Evolutionary conservation across 768 basidiomycete genomes (phyloP), one percentile per base, ranked within the genome.

Genomic region (Lyophyllum atratum): DNA sequence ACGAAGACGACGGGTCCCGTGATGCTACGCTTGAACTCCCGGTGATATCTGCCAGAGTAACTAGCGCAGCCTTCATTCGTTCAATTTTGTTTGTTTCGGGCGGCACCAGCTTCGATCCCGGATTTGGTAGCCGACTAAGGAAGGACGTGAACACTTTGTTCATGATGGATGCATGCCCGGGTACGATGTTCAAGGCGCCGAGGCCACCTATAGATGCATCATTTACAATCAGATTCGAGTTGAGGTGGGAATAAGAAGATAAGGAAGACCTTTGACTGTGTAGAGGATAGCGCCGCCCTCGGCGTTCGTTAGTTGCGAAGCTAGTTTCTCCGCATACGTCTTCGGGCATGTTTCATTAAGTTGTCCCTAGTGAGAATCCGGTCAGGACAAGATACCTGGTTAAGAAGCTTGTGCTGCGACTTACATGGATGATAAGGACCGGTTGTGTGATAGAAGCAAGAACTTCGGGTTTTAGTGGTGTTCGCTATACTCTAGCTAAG

Each of bases 91-190:
- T 56, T 0, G 72, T 60, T 19, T 65, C 48, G 5, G 77, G 77
- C 4, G 72, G 72, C 0, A 65, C 46, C n/a, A 83, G 71, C 50
- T 84, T 81, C 39, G 85, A 84, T 19, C 78, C 71, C 12, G 73
- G 66, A 24, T 66, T 78, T 9, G 85, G 81, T 33, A 83, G 78
- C 15, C 83, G 80, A 14, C 75, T 70, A 10, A 92, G 68, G 67
- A 92, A 92, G 64, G 82, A 84, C 51, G 74, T 61, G 60, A 87
- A 82, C 4, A 83, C 82, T 60, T 85, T 83, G 65, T 89, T 88
- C 14, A 84, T 80, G 42, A 87, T 79, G 31, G 86, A 85, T 4
- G 84, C 80, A 39, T 73, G 81, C 8, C 83, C 77, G 3, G 82
- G 80, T 14, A 82, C 66, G 52, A 90, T 71, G 63, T 80, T 81